phyloP scores from a whole-genome alignment of 805 yeast species.

The Candida verbasci region DNA sequence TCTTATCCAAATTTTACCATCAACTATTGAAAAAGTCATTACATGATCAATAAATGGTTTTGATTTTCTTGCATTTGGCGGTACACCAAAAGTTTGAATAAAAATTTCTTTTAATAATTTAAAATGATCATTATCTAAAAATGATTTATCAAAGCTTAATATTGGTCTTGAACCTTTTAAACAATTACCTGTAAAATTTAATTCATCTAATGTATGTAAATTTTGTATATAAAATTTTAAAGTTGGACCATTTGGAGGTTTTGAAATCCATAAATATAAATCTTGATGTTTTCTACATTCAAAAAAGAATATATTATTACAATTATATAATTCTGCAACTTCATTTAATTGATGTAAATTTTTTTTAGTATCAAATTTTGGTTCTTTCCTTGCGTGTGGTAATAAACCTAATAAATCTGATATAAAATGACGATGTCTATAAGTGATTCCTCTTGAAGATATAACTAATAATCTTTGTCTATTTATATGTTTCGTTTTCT shows the following conservation, averaged over 20 bases:
- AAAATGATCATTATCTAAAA: constrained; percentile 61
- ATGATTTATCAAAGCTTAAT: constrained; percentile 78
- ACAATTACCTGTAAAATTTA: constrained; percentile 95
- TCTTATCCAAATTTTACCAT: constrained; percentile 92
- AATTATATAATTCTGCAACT: constrained; percentile 93
- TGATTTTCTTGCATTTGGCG: constrained; percentile 85
- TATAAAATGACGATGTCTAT: constrained; percentile 91
- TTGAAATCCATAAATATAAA: constrained; percentile 88
- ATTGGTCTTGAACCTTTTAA: constrained; percentile 93
- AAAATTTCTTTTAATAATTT: constrained; percentile 68
- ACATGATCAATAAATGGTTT: constrained; percentile 97
- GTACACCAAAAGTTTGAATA: constrained; percentile 73
- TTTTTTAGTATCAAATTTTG: constrained; percentile 90
- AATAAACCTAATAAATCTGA: constrained; percentile 71
- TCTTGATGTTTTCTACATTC: constrained; percentile 97
- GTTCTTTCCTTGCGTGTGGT: constrained; percentile 96
- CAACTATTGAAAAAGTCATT: constrained; percentile 87
- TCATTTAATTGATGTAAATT: constrained; percentile 86
- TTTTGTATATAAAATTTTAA: constrained; percentile 90
- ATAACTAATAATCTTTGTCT: constrained; percentile 85
- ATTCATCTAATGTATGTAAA: constrained; percentile 91
- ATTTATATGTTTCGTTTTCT: constrained; percentile 59
- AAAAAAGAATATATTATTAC: constrained; percentile 90
- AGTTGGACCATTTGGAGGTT: constrained; percentile 98
- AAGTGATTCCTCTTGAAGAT: constrained; percentile 93